Conservation (phyloP, 2,329 filamentous ascomycete genomes). For the Ophiostoma novo-ulmi region DNA sequence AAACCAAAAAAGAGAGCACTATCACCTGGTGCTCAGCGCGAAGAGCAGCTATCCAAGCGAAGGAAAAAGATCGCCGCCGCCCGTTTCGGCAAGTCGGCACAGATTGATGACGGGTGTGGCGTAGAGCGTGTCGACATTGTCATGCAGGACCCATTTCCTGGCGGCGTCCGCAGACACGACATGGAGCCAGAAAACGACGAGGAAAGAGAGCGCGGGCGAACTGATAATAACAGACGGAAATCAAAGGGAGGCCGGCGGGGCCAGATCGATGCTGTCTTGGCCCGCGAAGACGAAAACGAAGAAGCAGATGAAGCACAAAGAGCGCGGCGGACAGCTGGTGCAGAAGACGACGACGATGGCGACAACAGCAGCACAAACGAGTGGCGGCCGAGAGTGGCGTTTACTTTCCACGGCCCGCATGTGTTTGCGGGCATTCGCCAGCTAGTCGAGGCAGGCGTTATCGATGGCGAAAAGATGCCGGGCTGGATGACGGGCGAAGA, state of each 20-base stretch:
- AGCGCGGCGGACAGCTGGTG: slow-evolving; percentile 28
- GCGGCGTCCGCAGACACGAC: neutral
- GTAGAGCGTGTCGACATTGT: slow-evolving; percentile 58
- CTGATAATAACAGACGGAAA: neutral
- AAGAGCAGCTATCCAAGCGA: slow-evolving; percentile 48
- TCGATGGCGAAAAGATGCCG: slow-evolving; percentile 75
- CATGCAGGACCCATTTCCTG: slow-evolving; percentile 54
- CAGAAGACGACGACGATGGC: slow-evolving; percentile 26
- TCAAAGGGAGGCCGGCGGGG: slow-evolving; percentile 31
- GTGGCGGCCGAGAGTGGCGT: slow-evolving; percentile 56
- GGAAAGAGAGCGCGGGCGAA: slow-evolving; percentile 15
- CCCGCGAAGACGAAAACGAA: slow-evolving; percentile 32
- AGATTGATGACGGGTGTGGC: slow-evolving; percentile 53
- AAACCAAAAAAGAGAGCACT: slow-evolving; percentile 28
- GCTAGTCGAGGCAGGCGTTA: slow-evolving; percentile 68
- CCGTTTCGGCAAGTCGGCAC: slow-evolving; percentile 62
- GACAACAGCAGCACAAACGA: slow-evolving; percentile 30
- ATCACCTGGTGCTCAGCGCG: slow-evolving; percentile 31
- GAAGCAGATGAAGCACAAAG: slow-evolving; percentile 14
- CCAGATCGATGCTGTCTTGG: slow-evolving; percentile 37
- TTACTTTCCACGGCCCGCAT: slow-evolving; percentile 70
- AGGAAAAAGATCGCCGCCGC: slow-evolving; percentile 58
- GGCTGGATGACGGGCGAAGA: slow-evolving; percentile 90
- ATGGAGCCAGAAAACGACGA: slow-evolving; percentile 16
- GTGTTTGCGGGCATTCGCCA: slow-evolving; percentile 76